Conservation (phyloP, 306 rosid genomes). For the Pueraria montana region DNA sequence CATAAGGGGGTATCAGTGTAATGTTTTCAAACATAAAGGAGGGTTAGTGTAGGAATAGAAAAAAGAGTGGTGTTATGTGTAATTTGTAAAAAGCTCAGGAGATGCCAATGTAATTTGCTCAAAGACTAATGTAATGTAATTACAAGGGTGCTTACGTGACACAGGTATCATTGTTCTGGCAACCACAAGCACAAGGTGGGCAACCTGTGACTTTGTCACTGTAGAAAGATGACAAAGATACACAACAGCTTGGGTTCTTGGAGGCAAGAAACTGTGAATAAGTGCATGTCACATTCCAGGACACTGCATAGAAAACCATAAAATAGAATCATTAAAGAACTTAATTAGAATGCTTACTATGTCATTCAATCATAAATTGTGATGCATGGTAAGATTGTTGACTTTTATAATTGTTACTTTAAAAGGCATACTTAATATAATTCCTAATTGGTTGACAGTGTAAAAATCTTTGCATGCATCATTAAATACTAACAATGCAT, state of each 20-base stretch:
- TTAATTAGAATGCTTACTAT: background rate
- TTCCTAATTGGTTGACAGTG: background rate
- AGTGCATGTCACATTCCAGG: conserved; percentile 97
- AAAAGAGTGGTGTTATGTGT: too few relatives aligned
- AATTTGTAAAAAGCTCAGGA: too few relatives aligned
- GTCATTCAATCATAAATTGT: background rate
- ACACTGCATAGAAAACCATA: conserved; percentile 69
- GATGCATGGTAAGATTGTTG: background rate
- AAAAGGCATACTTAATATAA: background rate
- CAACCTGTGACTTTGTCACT: conserved; percentile 80
- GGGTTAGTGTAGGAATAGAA: too few relatives aligned
- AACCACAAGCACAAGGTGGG: conserved; percentile 92
- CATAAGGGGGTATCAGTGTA: too few relatives aligned
- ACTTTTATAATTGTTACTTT: background rate
- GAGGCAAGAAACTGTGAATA: conserved; percentile 92
- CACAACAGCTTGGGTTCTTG: conserved; percentile 92
- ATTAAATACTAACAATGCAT: background rate
- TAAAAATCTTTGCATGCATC: background rate
- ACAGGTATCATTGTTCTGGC: conserved; percentile 78
- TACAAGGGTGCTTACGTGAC: conserved; percentile 67
- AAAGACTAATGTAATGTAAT: too few relatives aligned
- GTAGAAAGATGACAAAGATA: conserved; percentile 94
- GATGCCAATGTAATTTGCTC: too few relatives aligned
- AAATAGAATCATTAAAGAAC: background rate
- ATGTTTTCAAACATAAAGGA: too few relatives aligned